These are phyloP conservation scores for Phytophthora palmivora DNA, from an alignment of 352 stramenopile species.

Conservation along the genomic window DNA sequence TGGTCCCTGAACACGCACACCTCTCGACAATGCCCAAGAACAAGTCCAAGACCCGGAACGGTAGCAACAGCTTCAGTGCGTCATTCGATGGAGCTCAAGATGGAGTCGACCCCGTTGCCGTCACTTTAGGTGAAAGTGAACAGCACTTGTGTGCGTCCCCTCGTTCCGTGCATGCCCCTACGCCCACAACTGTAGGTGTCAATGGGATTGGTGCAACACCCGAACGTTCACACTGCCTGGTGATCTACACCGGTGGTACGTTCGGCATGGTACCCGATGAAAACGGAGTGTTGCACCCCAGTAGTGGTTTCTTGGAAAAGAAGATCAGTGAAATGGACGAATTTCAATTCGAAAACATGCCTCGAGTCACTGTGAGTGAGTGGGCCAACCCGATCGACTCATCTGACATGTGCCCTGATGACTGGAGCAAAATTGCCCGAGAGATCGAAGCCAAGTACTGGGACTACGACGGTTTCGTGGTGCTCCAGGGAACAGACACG, in stretches of 20 bases:
- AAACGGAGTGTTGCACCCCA: conserved; percentile 82
- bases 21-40: conserved; percentile 25
- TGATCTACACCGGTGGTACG: conserved; percentile 93
- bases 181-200: conserved; percentile 19
- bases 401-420: conserved; percentile 84
- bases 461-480: conserved; percentile 97
- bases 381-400: conserved; percentile 92
- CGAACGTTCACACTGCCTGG: conserved; percentile 70
- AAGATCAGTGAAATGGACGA: conserved; percentile 90
- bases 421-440: conserved; percentile 93
- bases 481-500: conserved; percentile 97
- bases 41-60: conserved; percentile 31
- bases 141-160: conserved; percentile 33
- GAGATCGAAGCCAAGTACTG: conserved; percentile 96
- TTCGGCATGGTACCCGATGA: conserved; percentile 91
- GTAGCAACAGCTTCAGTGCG: conserved; percentile 34
- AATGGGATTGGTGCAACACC: conserved; percentile 25
- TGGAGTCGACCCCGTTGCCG: conserved; percentile 40
- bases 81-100: conserved; percentile 37
- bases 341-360: conserved; percentile 86
- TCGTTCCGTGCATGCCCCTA: conserved; percentile 31
- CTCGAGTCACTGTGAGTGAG: conserved; percentile 75
- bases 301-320: conserved; percentile 88
- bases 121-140: conserved; percentile 31
- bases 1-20: conserved; percentile 1